Evolutionary conservation across 2,329 filamentous ascomycete species (phyloP).

Genomic region (Trichoderma simmonsii): DNA sequence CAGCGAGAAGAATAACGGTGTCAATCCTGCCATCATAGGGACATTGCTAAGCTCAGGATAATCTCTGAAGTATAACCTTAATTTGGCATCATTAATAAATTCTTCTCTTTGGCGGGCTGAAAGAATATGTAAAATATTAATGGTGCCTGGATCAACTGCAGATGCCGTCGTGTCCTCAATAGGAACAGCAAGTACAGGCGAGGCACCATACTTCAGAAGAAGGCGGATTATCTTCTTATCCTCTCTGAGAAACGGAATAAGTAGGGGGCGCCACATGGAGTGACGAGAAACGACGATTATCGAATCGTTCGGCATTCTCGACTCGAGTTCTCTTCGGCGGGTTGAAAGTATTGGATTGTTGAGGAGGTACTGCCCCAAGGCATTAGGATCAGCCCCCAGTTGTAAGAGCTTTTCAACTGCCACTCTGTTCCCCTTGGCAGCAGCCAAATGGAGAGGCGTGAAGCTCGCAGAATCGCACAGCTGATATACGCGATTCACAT

Average conservation of each 20-base stretch:
- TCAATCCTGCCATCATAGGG: background rate
- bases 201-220: background rate
- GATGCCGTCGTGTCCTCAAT: background rate
- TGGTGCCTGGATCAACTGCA: background rate
- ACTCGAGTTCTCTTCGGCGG: background rate
- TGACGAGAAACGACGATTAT: background rate
- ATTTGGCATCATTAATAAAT: background rate
- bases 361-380: background rate
- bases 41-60: background rate
- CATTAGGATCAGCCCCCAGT: background rate
- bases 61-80: background rate
- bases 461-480: fast-evolving
- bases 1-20: background rate
- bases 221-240: background rate
- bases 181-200: background rate
- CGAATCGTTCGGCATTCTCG: background rate
- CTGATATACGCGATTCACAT: background rate
- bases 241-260: conserved; percentile 9
- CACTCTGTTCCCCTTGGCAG: background rate
- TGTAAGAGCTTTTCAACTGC: background rate
- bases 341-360: no score
- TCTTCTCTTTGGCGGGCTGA: background rate
- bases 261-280: background rate
- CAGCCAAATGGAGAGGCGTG: background rate
- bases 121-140: conserved; percentile 16